These are phyloP conservation scores for Penicillium soppii DNA, from an alignment of 495 filamentous ascomycete species.

Conservation along the genomic window DNA sequence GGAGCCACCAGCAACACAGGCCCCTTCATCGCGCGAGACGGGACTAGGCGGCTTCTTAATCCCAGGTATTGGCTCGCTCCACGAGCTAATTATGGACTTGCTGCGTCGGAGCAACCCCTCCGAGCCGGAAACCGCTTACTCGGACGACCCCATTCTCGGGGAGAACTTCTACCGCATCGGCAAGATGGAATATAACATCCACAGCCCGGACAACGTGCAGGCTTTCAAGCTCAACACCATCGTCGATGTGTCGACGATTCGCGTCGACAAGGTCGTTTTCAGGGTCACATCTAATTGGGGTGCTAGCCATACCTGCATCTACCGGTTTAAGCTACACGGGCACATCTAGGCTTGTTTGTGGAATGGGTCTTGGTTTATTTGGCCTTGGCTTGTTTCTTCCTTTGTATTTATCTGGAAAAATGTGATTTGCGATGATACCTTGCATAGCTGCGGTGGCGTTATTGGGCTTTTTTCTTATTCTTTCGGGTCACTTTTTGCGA, in stretches of 20 bases:
- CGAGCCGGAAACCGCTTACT: conserved; percentile 31
- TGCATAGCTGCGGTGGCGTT: conserved; percentile 8
- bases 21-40: conserved; percentile 8
- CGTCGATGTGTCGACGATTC: conserved; percentile 36
- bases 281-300: conserved; percentile 52
- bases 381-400: neutral
- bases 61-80: conserved; percentile 21
- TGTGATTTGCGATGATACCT: conserved; percentile 13
- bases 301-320: conserved; percentile 44
- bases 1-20: neutral
- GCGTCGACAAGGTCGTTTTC: conserved; percentile 42
- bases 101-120: conserved; percentile 27
- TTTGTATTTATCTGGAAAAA: neutral
- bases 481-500: neutral
- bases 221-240: conserved; percentile 32
- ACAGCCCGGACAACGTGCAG: conserved; percentile 33
- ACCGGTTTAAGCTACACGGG: conserved; percentile 45
- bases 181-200: conserved; percentile 42
- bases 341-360: conserved; percentile 22
- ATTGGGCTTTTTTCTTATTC: neutral
- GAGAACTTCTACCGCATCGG: conserved; percentile 45
- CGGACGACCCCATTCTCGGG: conserved; percentile 33
- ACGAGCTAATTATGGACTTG: conserved; percentile 31
- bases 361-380: neutral
- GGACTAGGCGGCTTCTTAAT: conserved; percentile 15